phyloP scores from a whole-genome alignment of 176 grass and related monocot species.

The Juncus inflexus region DNA sequence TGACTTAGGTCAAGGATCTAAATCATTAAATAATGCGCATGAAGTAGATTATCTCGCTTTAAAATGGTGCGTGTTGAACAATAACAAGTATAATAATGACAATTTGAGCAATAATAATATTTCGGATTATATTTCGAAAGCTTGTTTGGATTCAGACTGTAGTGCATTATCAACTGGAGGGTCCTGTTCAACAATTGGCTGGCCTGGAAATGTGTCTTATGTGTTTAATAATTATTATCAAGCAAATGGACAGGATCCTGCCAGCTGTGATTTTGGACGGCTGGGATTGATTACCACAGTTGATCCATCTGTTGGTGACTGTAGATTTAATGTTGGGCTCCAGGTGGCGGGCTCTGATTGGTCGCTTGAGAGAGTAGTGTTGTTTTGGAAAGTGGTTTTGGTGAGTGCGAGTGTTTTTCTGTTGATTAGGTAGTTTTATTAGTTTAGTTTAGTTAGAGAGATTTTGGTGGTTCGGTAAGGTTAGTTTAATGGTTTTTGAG shows the following conservation, averaged over 20 bases:
- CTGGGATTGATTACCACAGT: slow-evolving; percentile 82
- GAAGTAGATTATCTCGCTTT: slow-evolving; percentile 62
- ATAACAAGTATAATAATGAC: slow-evolving; percentile 38
- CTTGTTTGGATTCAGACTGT: slow-evolving; percentile 72
- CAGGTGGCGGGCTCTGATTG: slow-evolving; percentile 42
- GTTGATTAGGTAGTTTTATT: slow-evolving; percentile 8
- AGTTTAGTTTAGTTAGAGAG: too few relatives aligned
- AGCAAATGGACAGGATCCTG: slow-evolving; percentile 66
- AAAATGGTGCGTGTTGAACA: slow-evolving; percentile 88
- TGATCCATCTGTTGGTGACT: slow-evolving; percentile 74
- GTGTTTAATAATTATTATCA: slow-evolving; percentile 93
- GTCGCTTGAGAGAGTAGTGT: slow-evolving; percentile 16
- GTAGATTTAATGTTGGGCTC: slow-evolving; percentile 62
- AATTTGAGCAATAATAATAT: slow-evolving; percentile 46
- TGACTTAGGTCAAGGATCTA: slow-evolving; percentile 74
- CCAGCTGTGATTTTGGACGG: slow-evolving; percentile 66
- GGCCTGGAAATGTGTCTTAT: slow-evolving; percentile 86
- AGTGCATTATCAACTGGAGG: slow-evolving; percentile 63
- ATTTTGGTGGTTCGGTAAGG: too few relatives aligned
- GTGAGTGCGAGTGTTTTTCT: background rate
- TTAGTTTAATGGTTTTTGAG: background rate
- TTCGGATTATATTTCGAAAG: slow-evolving; percentile 44
- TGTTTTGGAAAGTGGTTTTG: slow-evolving; percentile 26
- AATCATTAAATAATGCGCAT: slow-evolving; percentile 49
- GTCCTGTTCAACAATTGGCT: slow-evolving; percentile 59